phyloP scores from a whole-genome alignment of 1,284 basidiomycete genomes.

The Gyrodon tennesseensis region DNA sequence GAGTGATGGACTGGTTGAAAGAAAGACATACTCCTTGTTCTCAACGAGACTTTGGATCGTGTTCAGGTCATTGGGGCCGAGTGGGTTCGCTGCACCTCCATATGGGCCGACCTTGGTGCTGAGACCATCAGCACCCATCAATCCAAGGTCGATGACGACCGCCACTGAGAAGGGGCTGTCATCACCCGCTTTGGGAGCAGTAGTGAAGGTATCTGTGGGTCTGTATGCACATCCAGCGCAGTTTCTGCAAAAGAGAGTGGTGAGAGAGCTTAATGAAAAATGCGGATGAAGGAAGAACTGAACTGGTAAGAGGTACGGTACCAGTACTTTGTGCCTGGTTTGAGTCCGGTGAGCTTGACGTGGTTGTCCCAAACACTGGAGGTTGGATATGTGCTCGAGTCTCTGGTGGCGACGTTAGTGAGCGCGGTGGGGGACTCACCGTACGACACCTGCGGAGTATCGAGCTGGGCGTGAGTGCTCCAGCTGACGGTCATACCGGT shows the following conservation, averaged over 20 bases:
- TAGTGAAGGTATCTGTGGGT: conserved; percentile 35
- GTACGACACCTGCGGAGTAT: conserved; percentile 37
- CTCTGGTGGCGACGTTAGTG: conserved; percentile 30
- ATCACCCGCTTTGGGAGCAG: conserved; percentile 32
- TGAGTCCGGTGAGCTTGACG: conserved; percentile 36
- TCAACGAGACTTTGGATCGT: conserved; percentile 41
- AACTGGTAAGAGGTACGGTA: conserved; percentile 39
- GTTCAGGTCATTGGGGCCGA: conserved; percentile 37
- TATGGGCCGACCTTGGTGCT: conserved; percentile 39
- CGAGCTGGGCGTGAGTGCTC: conserved; percentile 32
- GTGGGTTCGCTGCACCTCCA: conserved; percentile 32
- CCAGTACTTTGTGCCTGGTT: conserved; percentile 37
- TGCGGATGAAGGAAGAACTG: background rate
- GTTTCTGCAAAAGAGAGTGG: conserved; percentile 25
- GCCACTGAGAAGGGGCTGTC: conserved; percentile 32
- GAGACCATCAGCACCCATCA: conserved; percentile 38
- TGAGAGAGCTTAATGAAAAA: conserved; percentile 1
- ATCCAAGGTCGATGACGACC: conserved; percentile 38
- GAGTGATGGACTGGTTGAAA: background rate
- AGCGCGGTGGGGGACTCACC: conserved; percentile 30
- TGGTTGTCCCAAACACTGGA: conserved; percentile 40
- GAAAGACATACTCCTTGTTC: conserved; percentile 34
- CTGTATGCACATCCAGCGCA: conserved; percentile 38
- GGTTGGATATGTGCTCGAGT: conserved; percentile 33
- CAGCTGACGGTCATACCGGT: conserved; percentile 39